Conservation (phyloP, 2,329 filamentous ascomycete genomes). For the Beauveria brongniartii region DNA sequence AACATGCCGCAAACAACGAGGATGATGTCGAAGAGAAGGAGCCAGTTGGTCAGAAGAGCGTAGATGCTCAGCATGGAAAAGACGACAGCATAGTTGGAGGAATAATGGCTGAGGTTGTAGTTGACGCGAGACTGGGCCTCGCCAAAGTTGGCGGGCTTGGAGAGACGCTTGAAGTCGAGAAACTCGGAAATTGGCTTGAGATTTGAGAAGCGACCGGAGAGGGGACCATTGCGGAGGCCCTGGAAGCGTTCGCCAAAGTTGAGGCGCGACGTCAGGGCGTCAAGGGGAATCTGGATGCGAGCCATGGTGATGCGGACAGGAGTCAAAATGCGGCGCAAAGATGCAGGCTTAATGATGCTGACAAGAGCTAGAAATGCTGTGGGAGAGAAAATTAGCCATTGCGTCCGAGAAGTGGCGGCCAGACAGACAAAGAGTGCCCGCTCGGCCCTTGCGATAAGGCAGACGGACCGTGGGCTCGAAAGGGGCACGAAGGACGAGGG, state of each 20-base stretch:
- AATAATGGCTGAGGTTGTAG: constrained; percentile 96
- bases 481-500: neutral
- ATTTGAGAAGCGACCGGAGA: constrained; percentile 82
- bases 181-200: constrained; percentile 88
- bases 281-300: constrained; percentile 86
- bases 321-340: constrained; percentile 2
- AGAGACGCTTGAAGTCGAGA: constrained; percentile 89
- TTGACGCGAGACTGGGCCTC: constrained; percentile 89
- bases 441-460: neutral
- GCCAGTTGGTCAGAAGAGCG: constrained; percentile 78
- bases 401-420: neutral
- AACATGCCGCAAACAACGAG: constrained; percentile 82
- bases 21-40: constrained; percentile 86
- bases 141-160: constrained; percentile 84
- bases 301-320: constrained; percentile 48
- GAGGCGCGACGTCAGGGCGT: constrained; percentile 82
- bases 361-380: neutral
- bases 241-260: constrained; percentile 81
- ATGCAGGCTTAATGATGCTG: neutral
- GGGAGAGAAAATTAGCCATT: neutral
- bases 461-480: neutral
- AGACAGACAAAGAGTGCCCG: neutral
- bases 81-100: constrained; percentile 93
- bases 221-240: constrained; percentile 68
- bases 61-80: constrained; percentile 96